Conservation (phyloP, 2,329 filamentous ascomycete species). For the Colletotrichum theobromicola region DNA sequence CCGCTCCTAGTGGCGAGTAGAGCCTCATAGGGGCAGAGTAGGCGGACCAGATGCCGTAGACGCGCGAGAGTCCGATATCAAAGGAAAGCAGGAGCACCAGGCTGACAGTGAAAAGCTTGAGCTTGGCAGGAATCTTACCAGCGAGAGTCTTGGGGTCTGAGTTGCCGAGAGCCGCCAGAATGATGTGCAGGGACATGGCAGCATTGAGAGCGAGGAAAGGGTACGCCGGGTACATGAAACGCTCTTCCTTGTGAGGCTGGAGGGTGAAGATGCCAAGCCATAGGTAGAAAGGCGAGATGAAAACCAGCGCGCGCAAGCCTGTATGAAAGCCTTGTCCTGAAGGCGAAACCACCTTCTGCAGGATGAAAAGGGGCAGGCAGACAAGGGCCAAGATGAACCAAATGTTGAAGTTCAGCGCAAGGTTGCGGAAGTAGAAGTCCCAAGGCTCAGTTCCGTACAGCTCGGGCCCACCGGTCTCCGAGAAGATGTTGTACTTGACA, state of each 20-base stretch:
- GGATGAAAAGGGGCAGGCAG: slow-evolving; percentile 74
- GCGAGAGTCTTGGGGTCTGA: slow-evolving; percentile 69
- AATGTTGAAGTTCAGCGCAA: slow-evolving; percentile 92
- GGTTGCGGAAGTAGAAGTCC: slow-evolving; percentile 94
- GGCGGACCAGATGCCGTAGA: slow-evolving; percentile 77
- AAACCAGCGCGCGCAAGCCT: slow-evolving; percentile 76
- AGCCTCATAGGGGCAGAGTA: slow-evolving; percentile 82
- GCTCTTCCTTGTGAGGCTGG: slow-evolving; percentile 96
- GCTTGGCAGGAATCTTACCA: slow-evolving; percentile 73
- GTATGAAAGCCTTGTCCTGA: slow-evolving; percentile 70
- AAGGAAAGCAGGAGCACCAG: slow-evolving; percentile 67
- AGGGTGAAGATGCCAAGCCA: slow-evolving; percentile 92
- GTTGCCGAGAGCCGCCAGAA: slow-evolving; percentile 77
- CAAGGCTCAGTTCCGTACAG: slow-evolving; percentile 96
- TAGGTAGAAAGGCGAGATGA: slow-evolving; percentile 87
- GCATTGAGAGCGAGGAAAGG: slow-evolving; percentile 90
- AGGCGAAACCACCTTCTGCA: slow-evolving; percentile 71
- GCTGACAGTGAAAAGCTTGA: slow-evolving; percentile 73
- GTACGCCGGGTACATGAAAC: slow-evolving; percentile 98
- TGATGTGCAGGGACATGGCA: slow-evolving; percentile 80
- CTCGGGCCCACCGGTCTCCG: slow-evolving; percentile 79
- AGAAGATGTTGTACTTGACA: slow-evolving; percentile 93
- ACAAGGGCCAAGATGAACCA: slow-evolving; percentile 85
- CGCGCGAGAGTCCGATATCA: slow-evolving; percentile 72
- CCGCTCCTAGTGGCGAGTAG: slow-evolving; percentile 70